Evolutionary conservation across 2,329 filamentous ascomycete species (phyloP), one percentile per base, ranked within the genome.

Genomic region (Fusarium albosuccineum): DNA sequence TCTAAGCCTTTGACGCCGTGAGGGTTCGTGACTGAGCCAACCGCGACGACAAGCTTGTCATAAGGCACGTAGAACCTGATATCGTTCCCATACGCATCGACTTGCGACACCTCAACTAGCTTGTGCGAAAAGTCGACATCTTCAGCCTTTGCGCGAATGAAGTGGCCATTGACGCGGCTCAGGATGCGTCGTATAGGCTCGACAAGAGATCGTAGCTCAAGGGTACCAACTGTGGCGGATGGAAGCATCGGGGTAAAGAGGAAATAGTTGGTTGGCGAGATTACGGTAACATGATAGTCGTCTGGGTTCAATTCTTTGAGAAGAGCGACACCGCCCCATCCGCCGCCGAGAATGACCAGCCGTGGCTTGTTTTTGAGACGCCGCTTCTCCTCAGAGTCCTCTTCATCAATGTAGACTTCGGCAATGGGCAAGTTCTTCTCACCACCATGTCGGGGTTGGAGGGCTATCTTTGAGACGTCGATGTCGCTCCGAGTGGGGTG

Each of bases 191-290:
- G 89, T 64, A 99, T 92, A 0, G 96, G 96, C 79, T 99, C 96
- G 40, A 97, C 93, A 60, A 99, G 83, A 50, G 94, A 97, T 68
- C 95, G 87, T 73, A 98, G 83, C 75, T 97, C 95, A 33, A 99
- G 83, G 0, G 96, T 99, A 11, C 97, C 97, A 6, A 99, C 96
- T 0, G 97, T 99, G 8, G 96, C 97, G 34, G 94, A 97, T 2
- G 96, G 96, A 42, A 99, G 85, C 94, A 99, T 98, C 1, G 96
- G 96, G 2, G 96, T 99, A 79, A 99, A 99, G 33, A 99, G 82
- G 81, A 99, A 99, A 81, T 98, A 97, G 74, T 98, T 98, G 36
- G 92, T 92, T 0, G 96, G 95, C 11, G 94, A 97, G 42, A 99
- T 91, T 39, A 99, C 91, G 5, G 95, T 98, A 70, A 99, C 91